Conservation (phyloP, 768 basidiomycete species). For the Neoboletus magnificus region DNA sequence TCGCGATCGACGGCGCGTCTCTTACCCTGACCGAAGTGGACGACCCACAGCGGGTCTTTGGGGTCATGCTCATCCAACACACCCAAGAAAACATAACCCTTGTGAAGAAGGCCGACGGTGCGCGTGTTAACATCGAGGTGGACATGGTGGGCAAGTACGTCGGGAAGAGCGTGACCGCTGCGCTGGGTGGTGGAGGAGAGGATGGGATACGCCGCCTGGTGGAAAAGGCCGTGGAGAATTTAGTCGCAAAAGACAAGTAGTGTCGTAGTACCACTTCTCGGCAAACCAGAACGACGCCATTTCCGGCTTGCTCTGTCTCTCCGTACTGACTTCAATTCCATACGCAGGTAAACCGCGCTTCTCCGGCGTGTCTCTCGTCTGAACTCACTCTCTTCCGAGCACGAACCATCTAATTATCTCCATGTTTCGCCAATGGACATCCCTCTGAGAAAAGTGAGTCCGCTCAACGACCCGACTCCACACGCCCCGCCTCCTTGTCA, state of each 20-base stretch:
- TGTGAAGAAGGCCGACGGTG: conserved; percentile 67
- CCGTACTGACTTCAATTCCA: background rate
- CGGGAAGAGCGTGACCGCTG: conserved; percentile 73
- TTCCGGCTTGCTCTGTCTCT: conserved; percentile 7
- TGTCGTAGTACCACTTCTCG: background rate
- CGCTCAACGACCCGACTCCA: background rate
- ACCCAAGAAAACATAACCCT: conserved; percentile 88
- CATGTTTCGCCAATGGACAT: conserved; percentile 34
- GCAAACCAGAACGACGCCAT: conserved; percentile 6
- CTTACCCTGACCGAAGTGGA: conserved; percentile 84
- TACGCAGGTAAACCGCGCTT: background rate
- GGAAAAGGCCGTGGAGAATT: conserved; percentile 56
- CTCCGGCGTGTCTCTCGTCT: background rate
- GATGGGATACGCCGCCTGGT: conserved; percentile 47
- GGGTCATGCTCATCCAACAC: conserved; percentile 94
- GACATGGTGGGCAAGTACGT: conserved; percentile 95
- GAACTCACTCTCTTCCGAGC: background rate
- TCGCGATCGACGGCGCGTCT: conserved; percentile 92
- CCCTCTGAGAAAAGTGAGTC: conserved; percentile 45
- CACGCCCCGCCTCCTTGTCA: conserved; percentile 4
- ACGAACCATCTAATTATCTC: background rate
- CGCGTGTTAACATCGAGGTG: conserved; percentile 90
- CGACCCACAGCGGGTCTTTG: conserved; percentile 60
- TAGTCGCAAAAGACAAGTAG: conserved; percentile 39
- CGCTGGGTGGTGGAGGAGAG: conserved; percentile 54